Base-by-base conservation (phyloP, 192 early-diverging fungal genomes). In the Gonapodya sp. region DNA sequence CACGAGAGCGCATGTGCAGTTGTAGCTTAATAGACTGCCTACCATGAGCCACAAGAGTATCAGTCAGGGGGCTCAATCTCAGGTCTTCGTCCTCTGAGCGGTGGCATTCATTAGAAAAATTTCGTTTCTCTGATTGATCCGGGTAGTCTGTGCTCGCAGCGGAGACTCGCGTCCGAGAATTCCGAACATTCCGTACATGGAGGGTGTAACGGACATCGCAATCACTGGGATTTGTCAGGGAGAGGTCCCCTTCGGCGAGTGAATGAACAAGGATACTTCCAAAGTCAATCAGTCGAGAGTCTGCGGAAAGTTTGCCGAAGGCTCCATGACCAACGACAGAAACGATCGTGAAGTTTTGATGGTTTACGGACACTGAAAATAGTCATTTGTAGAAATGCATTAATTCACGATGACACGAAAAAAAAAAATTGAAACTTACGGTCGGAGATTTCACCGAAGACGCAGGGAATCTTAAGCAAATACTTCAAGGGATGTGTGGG, bases 201-300 rank as follows among this genome's bases (percentile, higher is more conserved):
- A 90, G 78, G 1, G 79, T 73, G 78, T 84, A 91, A 75, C 83
- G 80, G 0, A 90, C 81, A 80, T 91, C 89, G 79, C 89, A 90
- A 14, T 92, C 88, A 36, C 81, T 82, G 16, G 83, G 83, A 77
- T 91, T 91, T 31, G 37, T 82, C 14, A 91, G 37, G 0, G 81
- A 36, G 8, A 91, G 80, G 31, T 89, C 88, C 46, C 81, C 74
- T 79, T 91, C 89, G 16, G 81, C 81, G 36, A 86, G 75, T 0
- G 89, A 86, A 82, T 91, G 88, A 1, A 91, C 87, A n/a, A 91
- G 85, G 30, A 88, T 82, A 31, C 85, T 83, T 35, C 79, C 85
- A 78, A 89, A 88, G 31, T 89, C 85, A 18, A 91, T 33, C 18
- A 79, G 0, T 0, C 75, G n/a, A 35, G 85, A 84, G 35, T 83